Evolutionary conservation across 768 basidiomycete species (phyloP).

Genomic region (Zangia roseola): DNA sequence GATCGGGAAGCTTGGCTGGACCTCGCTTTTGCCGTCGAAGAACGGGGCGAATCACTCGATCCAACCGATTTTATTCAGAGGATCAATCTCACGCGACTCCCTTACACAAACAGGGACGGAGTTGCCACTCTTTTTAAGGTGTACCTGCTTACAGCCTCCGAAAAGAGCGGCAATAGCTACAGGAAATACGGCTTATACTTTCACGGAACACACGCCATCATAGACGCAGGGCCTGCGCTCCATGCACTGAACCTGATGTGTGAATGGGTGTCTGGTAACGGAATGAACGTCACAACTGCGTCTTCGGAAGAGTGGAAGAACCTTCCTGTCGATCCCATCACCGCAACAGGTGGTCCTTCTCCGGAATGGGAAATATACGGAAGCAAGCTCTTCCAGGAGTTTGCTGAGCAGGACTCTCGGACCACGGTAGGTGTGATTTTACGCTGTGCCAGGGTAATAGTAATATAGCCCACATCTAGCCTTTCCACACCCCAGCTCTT

Average conservation of each 20-base stretch:
- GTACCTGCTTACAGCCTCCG: constrained; percentile 14
- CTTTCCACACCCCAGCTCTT: constrained; percentile 7
- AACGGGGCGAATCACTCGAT: constrained; percentile 15
- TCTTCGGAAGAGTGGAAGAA: constrained; percentile 24
- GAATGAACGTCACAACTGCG: constrained; percentile 8
- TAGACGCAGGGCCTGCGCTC: constrained; percentile 23
- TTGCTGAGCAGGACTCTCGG: constrained; percentile 1
- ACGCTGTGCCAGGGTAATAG: not conserved
- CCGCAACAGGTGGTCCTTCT: constrained; percentile 22
- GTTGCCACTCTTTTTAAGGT: constrained; percentile 1
- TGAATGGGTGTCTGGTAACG: constrained; percentile 20
- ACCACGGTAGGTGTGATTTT: constrained; percentile 8
- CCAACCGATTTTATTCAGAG: constrained; percentile 14
- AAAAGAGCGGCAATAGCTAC: not conserved
- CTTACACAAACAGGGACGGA: constrained; percentile 10
- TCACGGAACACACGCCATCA: constrained; percentile 20
- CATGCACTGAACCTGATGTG: constrained; percentile 23
- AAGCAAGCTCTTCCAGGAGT: constrained; percentile 12
- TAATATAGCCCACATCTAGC: not conserved
- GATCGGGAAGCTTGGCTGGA: constrained; percentile 24
- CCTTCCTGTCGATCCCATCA: constrained; percentile 25
- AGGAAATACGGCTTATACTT: constrained; percentile 23
- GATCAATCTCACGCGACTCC: constrained; percentile 18
- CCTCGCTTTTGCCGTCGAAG: constrained; percentile 17
- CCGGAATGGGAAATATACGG: constrained; percentile 18